A percentile compares a stretch with the other conserved stretches of the same genome.
Evolutionary conservation across 148 eudicot genomes (phyloP).

Genomic region (Salicornia ramosissima): DNA sequence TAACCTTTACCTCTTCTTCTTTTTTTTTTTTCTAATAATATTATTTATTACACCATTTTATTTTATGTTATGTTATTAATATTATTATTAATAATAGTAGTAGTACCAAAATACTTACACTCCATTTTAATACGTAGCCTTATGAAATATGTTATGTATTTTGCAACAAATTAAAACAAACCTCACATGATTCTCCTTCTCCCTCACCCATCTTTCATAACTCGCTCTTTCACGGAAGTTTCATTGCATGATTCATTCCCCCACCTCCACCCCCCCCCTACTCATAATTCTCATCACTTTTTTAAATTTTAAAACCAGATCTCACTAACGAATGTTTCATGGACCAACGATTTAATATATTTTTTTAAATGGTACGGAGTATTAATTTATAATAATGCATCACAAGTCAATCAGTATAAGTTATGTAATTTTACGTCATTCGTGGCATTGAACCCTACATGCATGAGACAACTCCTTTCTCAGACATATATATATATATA

Average conservation of each 20-base stretch:
- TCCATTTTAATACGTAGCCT: too few relatives aligned
- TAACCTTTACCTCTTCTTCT: slow-evolving; percentile 23
- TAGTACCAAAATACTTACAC: not conserved
- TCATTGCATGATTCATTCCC: slow-evolving; percentile 17
- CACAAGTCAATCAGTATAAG: too few relatives aligned
- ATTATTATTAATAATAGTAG: not conserved
- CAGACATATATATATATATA: too few relatives aligned
- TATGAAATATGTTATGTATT: not conserved
- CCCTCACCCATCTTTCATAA: not conserved
- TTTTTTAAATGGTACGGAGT: too few relatives aligned
- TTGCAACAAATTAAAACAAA: slow-evolving; percentile 9
- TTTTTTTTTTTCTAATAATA: not conserved
- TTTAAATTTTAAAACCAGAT: not conserved
- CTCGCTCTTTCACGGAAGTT: slow-evolving; percentile 24
- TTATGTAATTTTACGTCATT: too few relatives aligned
- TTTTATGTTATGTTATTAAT: not conserved
- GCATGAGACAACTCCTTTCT: too few relatives aligned
- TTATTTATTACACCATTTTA: not conserved
- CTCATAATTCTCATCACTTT: not conserved
- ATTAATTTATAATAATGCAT: too few relatives aligned
- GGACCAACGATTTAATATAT: too few relatives aligned
- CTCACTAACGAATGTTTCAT: too few relatives aligned
- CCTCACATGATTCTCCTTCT: slow-evolving; percentile 22
- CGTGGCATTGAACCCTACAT: too few relatives aligned
- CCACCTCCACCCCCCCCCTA: not conserved